Evolutionary conservation across 2,329 filamentous ascomycete genomes (phyloP).

Genomic region (Periconia digitata): DNA sequence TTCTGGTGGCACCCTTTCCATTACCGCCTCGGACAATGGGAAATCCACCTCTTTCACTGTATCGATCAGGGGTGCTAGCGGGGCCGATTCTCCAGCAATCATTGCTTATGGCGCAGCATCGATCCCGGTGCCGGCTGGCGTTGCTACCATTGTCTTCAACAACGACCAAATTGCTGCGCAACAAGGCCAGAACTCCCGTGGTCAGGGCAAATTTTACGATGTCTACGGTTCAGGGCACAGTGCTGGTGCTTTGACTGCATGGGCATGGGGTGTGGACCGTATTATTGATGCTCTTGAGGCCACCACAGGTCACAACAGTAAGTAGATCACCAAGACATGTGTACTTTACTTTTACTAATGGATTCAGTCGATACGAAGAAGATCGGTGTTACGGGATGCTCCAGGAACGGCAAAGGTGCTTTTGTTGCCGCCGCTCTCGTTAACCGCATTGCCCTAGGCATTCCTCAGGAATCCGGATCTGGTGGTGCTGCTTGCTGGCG

Average conservation of each 20-base stretch:
- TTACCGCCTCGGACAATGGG: slow-evolving; percentile 36
- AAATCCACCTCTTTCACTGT: slow-evolving; percentile 42
- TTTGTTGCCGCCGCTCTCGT: slow-evolving; percentile 63
- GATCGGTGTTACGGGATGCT: slow-evolving; percentile 63
- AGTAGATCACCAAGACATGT: too few relatives aligned
- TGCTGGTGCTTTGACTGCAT: slow-evolving; percentile 62
- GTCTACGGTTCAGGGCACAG: slow-evolving; percentile 59
- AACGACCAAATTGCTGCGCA: slow-evolving; percentile 62
- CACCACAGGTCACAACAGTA: slow-evolving; percentile 47
- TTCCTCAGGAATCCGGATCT: slow-evolving; percentile 65
- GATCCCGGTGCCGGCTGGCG: slow-evolving; percentile 57
- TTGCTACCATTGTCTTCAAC: slow-evolving; percentile 61
- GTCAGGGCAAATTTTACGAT: slow-evolving; percentile 61
- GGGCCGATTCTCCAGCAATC: slow-evolving; percentile 57
- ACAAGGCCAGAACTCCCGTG: slow-evolving; percentile 48
- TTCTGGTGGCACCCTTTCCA: slow-evolving; percentile 35
- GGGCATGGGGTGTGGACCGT: slow-evolving; percentile 65
- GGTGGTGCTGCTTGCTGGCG: slow-evolving; percentile 65
- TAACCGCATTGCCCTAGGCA: slow-evolving; percentile 60
- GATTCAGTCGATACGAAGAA: slow-evolving; percentile 47
- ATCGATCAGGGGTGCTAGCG: slow-evolving; percentile 42
- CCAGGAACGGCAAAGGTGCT: slow-evolving; percentile 65
- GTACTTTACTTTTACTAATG: too few relatives aligned
- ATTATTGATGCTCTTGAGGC: slow-evolving; percentile 62
- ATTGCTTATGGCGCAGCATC: slow-evolving; percentile 59